A percentile compares a stretch with the other conserved stretches of the same genome.
These are phyloP conservation scores for Stagonosporopsis chrysanthemi DNA, from an alignment of 2,329 filamentous ascomycete genomes.

Conservation along the genomic window DNA sequence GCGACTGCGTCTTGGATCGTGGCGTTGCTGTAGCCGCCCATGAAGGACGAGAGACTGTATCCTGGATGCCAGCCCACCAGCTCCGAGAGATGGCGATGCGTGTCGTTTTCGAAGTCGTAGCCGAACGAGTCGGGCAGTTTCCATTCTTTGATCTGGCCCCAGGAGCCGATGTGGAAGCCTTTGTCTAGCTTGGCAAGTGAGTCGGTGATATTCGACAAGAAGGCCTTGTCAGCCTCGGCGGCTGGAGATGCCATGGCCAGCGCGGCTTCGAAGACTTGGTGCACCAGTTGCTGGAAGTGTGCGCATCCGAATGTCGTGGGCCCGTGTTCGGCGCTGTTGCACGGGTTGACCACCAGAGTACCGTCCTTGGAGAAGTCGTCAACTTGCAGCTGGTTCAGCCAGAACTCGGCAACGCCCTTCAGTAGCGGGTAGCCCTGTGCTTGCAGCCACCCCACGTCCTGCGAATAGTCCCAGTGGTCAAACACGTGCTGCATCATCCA, in stretches of 20 bases:
- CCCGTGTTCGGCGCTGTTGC: constrained; percentile 66
- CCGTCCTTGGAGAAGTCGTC: constrained; percentile 61
- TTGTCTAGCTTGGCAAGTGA: constrained; percentile 59
- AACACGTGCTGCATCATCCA: constrained; percentile 69
- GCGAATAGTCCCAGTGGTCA: constrained; percentile 64
- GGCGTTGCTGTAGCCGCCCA: constrained; percentile 54
- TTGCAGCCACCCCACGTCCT: constrained; percentile 56
- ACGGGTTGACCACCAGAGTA: constrained; percentile 64
- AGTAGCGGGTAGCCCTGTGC: constrained; percentile 61
- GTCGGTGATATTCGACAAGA: constrained; percentile 49
- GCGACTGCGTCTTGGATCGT: constrained; percentile 56
- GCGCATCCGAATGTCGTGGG: constrained; percentile 60
- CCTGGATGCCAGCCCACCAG: constrained; percentile 66
- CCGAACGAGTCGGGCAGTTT: constrained; percentile 53
- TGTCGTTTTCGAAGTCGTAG: constrained; percentile 53
- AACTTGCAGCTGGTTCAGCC: constrained; percentile 61
- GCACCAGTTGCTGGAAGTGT: constrained; percentile 62
- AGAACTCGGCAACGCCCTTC: constrained; percentile 63
- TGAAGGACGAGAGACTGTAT: constrained; percentile 55
- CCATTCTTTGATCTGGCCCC: constrained; percentile 60
- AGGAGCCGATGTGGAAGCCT: constrained; percentile 57
- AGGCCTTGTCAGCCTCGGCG: constrained; percentile 38
- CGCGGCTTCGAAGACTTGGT: constrained; percentile 48
- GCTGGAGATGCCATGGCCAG: constrained; percentile 24
- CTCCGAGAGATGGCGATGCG: constrained; percentile 63